Evolutionary conservation across 306 rosid species (phyloP).

Genomic region (Vachellia collinsii): DNA sequence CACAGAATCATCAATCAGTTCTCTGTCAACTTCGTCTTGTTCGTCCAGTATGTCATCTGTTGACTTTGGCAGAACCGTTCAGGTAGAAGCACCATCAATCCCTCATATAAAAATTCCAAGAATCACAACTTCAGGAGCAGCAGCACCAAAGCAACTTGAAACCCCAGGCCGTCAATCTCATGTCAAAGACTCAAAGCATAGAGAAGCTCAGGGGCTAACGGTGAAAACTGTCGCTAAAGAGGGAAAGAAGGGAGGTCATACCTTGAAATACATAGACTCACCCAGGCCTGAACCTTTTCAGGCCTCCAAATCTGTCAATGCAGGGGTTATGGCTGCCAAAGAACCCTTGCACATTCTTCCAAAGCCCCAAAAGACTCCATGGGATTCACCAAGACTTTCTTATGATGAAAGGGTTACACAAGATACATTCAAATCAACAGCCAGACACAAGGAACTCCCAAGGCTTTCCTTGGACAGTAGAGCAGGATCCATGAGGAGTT

Average conservation of each 20-base stretch:
- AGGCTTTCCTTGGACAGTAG: slow-evolving; percentile 92
- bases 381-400: slow-evolving; percentile 68
- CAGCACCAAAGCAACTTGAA: slow-evolving; percentile 42
- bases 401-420: slow-evolving; percentile 70
- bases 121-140: slow-evolving; percentile 35
- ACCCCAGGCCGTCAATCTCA: slow-evolving; percentile 37
- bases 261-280: slow-evolving; percentile 70
- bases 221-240: slow-evolving; percentile 59
- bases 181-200: slow-evolving; percentile 58
- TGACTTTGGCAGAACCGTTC: slow-evolving; percentile 59
- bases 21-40: slow-evolving; percentile 71
- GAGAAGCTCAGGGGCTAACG: slow-evolving; percentile 58
- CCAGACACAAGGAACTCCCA: slow-evolving; percentile 72
- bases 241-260: slow-evolving; percentile 46
- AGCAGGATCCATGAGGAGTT: slow-evolving; percentile 50
- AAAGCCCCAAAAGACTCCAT: slow-evolving; percentile 52
- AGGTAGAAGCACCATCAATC: slow-evolving; percentile 47
- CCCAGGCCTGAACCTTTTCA: slow-evolving; percentile 64
- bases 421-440: slow-evolving; percentile 55
- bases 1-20: slow-evolving; percentile 68
- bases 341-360: slow-evolving; percentile 53
- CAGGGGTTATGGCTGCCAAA: slow-evolving; percentile 37
- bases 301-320: slow-evolving; percentile 43
- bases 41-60: slow-evolving; percentile 83
- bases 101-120: slow-evolving; percentile 38